Percentiles rank a stretch among this genome's conserved stretches.
These are phyloP conservation scores for Alternaria brassicae DNA, from an alignment of 2,329 filamentous ascomycete species.

Conservation along the genomic window DNA sequence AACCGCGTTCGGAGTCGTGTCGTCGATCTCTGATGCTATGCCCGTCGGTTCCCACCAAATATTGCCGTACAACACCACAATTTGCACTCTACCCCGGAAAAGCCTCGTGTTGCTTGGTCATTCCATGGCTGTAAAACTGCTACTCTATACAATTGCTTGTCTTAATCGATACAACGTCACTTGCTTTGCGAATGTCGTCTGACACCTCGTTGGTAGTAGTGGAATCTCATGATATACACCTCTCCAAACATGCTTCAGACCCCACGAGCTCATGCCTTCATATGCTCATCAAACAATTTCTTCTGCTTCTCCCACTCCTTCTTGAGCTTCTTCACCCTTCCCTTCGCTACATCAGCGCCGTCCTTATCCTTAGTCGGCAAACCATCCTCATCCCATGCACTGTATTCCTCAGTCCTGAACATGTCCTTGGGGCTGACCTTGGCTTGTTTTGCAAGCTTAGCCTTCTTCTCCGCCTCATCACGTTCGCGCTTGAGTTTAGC, in stretches of 20 bases:
- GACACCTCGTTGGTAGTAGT: neutral
- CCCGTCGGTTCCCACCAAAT: neutral
- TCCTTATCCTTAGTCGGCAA: slow-evolving; percentile 78
- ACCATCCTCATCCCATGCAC: slow-evolving; percentile 82
- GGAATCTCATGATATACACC: neutral
- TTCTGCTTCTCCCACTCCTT: slow-evolving; percentile 94
- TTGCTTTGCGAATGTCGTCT: too few relatives aligned
- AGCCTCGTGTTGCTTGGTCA: neutral
- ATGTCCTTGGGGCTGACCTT: slow-evolving; percentile 65
- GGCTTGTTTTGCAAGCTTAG: slow-evolving; percentile 62
- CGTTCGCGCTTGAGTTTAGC: slow-evolving; percentile 63
- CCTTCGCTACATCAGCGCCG: slow-evolving; percentile 82
- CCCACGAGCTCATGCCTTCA: neutral
- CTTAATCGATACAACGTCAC: too few relatives aligned
- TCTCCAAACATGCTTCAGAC: neutral
- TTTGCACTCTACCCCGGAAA: neutral
- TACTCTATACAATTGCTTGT: too few relatives aligned
- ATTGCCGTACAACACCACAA: neutral
- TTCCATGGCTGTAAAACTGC: too few relatives aligned
- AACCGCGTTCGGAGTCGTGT: too few relatives aligned
- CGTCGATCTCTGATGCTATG: neutral
- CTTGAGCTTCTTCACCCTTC: slow-evolving; percentile 77
- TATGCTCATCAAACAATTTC: slow-evolving; percentile 71
- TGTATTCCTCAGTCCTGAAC: slow-evolving; percentile 69
- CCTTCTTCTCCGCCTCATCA: slow-evolving; percentile 64